Evolutionary conservation across 257 asterid genomes (phyloP), one percentile per base, ranked within the genome.

Genomic region (Scutellaria baicalensis): DNA sequence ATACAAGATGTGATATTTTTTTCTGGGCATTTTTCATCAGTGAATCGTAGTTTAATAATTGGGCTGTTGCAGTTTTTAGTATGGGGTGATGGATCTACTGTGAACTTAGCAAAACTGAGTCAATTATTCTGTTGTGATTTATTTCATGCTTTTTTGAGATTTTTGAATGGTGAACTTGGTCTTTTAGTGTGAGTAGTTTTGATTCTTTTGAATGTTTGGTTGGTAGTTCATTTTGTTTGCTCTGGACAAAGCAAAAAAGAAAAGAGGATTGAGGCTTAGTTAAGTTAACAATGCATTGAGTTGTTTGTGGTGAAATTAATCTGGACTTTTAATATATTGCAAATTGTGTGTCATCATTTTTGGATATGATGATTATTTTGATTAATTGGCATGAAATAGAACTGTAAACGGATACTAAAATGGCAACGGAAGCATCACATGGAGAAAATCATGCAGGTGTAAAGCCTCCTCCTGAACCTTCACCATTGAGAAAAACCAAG

Each of bases 401-500:
- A 52, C 50, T 36, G 52, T 45, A 61, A 69, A 61, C 48, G 40
- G 57, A 49, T 75, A 59, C 55, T 38, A 65, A 8, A 67, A 88
- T 86, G 95, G 84, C 92, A 16, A 77, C 67, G 66, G 86, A 77
- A 71, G 78, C n/a, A 55, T 68, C 84, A 13, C 80, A 75, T 9
- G 90, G 78, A 44, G 75, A 66, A 47, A 81, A 71, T 56, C 64
- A 76, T 51, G 77, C 69, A 20, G 75, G 54, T 8, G 56, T 57
- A 8, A 88, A 86, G 79, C 77, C 89, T 48, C 95, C 95, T 49
- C 95, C 95, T 8, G 95, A 88, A 73, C 95, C 95, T 75, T 88
- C 95, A 6, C 95, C 95, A 0, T 71, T 88, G 81, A 77, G 95
- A 55, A 88, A 79, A 74, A 92, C 95, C 0, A 88, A 80, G 71